A percentile compares a stretch with the other conserved stretches of the same genome.
These are phyloP conservation scores for Handroanthus guayacan DNA, from an alignment of 257 asterid species.

Conservation along the genomic window DNA sequence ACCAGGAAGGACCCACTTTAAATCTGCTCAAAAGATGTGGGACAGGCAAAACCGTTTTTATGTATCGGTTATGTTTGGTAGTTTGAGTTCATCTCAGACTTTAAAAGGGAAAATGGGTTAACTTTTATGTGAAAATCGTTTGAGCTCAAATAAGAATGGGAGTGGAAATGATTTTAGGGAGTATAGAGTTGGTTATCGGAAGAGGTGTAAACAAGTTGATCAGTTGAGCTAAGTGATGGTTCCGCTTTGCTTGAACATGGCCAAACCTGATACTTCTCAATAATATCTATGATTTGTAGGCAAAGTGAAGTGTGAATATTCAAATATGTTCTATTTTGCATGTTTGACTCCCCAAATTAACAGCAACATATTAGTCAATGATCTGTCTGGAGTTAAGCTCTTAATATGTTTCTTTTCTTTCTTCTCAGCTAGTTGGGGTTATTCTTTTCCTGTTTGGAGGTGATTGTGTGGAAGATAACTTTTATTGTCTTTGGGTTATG, in stretches of 20 bases:
- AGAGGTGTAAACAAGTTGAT: not conserved
- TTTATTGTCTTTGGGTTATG: no score
- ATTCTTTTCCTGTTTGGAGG: slow-evolving; percentile 6
- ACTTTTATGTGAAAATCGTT: not conserved
- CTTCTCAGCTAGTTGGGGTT: not conserved
- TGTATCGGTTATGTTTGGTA: not conserved
- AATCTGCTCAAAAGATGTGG: slow-evolving; percentile 11
- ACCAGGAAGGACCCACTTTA: slow-evolving; percentile 2
- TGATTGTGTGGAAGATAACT: not conserved
- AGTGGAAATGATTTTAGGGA: not conserved
- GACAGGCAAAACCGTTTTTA: not conserved
- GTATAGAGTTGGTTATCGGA: not conserved
- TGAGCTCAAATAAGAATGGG: slow-evolving; percentile 1
- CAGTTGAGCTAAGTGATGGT: slow-evolving; percentile 7
- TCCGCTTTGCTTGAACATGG: slow-evolving; percentile 8
- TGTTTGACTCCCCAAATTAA: slow-evolving; percentile 7
- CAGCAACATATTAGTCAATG: not conserved
- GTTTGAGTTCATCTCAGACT: not conserved
- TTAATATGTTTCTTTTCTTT: not conserved
- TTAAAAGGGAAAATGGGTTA: not conserved
- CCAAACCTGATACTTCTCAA: not conserved
- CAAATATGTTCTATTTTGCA: slow-evolving; percentile 1
- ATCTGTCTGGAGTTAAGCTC: slow-evolving; percentile 8
- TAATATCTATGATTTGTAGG: not conserved
- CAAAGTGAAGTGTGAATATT: not conserved